Base-by-base conservation (phyloP, 495 filamentous ascomycete species). In the Aspergillus homomorphus region DNA sequence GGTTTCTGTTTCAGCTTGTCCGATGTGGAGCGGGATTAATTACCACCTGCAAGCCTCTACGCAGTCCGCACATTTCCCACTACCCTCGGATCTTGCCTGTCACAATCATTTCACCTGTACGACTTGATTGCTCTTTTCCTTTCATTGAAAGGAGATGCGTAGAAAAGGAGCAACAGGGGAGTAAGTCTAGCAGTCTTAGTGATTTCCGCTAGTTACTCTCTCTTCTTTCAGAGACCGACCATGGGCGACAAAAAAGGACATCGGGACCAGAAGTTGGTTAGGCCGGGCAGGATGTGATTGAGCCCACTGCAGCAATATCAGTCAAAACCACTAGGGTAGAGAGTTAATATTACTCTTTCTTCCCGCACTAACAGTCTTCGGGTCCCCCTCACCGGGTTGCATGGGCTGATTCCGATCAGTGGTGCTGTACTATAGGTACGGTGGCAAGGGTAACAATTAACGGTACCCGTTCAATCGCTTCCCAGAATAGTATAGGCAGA, bases 1-100 rank as follows among this genome's bases (percentile, higher is more conserved):
- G 48, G 53, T 52, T 61, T 28, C 26, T 57, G 59, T 61, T 62
- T 59, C 57, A 54, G 41, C 51, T 51, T 19, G 52, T 60, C 45
- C 10, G 51, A 51, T 42, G 52, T 54, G 52, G 52, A 44, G 56
- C 46, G 48, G 48, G 9, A 30, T 50, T 51, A 24, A 51, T 51
- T 51, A 51, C 48, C 48, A 18, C 12, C 33, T 38, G 33, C 33
- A 38, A 38, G 33, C 33, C 33, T 38, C 33, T 14, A 38, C 33
- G 33, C 12, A 5, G 33, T 12, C 33, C 33, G 33, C 33, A 12
- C 33, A 38, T 38, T 38, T n/a, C n/a, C n/a, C 4, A 38, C 2
- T 28, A 12, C 33, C 33, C 4, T 38, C 33, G 15, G 33, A 38
- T 38, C 10, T 12, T 38, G 33, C 33, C 33, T 12, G 12, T 12